A percentile compares a stretch with the other conserved stretches of the same genome.
These are phyloP conservation scores for Dendrobium chrysotoxum DNA, from an alignment of 106 monocot genomes.

Conservation along the genomic window DNA sequence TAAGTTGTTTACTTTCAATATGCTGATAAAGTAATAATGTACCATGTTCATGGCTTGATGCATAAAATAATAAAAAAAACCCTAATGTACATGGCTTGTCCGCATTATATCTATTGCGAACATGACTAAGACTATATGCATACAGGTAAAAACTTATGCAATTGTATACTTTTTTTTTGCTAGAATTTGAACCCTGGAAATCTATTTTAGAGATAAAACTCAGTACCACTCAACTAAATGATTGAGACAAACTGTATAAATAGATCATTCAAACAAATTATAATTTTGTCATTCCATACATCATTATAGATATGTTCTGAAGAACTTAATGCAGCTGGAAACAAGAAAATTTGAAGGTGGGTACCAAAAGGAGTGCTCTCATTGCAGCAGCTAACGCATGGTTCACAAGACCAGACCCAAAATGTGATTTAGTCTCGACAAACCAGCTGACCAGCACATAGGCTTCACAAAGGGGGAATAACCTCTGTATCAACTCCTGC, in stretches of 20 bases:
- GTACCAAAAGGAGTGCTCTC: constrained; percentile 79
- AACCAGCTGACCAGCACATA: constrained; percentile 71
- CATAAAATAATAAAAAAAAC: no score
- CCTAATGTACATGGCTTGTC: no score
- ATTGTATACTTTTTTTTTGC: background rate
- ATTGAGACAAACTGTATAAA: background rate
- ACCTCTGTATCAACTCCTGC: constrained; percentile 75
- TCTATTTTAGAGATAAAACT: no score
- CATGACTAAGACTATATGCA: background rate
- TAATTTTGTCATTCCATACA: background rate
- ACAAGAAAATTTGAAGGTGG: background rate
- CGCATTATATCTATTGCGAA: background rate
- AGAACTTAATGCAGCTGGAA: background rate
- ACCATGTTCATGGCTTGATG: no score
- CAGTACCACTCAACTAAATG: no score
- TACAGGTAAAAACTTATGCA: background rate
- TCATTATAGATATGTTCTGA: background rate
- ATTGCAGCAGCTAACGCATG: constrained; percentile 93
- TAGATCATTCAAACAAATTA: background rate
- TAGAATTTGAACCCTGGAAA: no score
- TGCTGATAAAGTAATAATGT: no score
- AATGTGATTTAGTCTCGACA: constrained; percentile 85
- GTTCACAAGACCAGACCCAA: constrained; percentile 81
- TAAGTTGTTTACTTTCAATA: no score
- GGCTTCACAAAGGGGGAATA: constrained; percentile 84